Evolutionary conservation across 2,329 filamentous ascomycete genomes (phyloP).

Genomic region (Penicillium sp.): DNA sequence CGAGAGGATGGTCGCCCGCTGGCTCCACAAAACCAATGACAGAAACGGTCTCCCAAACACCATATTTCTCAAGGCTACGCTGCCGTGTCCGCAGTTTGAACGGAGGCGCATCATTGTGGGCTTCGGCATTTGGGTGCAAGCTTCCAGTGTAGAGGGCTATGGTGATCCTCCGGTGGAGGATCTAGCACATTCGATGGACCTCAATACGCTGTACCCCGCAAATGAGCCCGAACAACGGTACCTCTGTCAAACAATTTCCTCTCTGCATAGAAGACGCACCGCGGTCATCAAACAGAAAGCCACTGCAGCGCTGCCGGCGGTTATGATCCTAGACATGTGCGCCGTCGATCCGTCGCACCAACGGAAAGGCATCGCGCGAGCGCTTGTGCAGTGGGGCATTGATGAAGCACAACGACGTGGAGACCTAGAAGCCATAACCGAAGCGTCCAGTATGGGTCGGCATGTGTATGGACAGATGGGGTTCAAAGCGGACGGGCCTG

Average conservation of each 20-base stretch:
- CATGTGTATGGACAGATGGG: conserved; percentile 50
- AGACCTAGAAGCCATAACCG: conserved; percentile 49
- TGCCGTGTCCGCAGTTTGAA: conserved; percentile 28
- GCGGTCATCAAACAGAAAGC: conserved; percentile 47
- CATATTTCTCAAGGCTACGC: conserved; percentile 56
- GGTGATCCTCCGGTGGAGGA: conserved; percentile 42
- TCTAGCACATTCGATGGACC: conserved; percentile 22
- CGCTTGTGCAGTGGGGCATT: conserved; percentile 50
- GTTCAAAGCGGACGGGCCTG: conserved; percentile 44
- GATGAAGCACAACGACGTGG: conserved; percentile 32
- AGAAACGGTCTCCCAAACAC: conserved; percentile 44
- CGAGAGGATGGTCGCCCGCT: conserved; percentile 45
- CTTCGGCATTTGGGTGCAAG: conserved; percentile 57
- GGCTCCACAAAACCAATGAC: conserved; percentile 43
- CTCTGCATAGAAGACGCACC: conserved; percentile 35
- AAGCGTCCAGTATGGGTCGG: conserved; percentile 53
- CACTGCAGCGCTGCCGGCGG: conserved; percentile 29
- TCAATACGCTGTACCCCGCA: conserved; percentile 45
- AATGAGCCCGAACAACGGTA: conserved; percentile 51
- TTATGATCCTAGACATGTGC: conserved; percentile 54
- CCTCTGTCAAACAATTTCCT: conserved; percentile 45
- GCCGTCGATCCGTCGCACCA: conserved; percentile 57
- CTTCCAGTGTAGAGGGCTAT: conserved; percentile 50
- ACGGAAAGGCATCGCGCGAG: conserved; percentile 47
- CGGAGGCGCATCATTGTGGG: conserved; percentile 45